Evolutionary conservation across 768 basidiomycete genomes (phyloP).

Genomic region (Hygrocybe coccinea): DNA sequence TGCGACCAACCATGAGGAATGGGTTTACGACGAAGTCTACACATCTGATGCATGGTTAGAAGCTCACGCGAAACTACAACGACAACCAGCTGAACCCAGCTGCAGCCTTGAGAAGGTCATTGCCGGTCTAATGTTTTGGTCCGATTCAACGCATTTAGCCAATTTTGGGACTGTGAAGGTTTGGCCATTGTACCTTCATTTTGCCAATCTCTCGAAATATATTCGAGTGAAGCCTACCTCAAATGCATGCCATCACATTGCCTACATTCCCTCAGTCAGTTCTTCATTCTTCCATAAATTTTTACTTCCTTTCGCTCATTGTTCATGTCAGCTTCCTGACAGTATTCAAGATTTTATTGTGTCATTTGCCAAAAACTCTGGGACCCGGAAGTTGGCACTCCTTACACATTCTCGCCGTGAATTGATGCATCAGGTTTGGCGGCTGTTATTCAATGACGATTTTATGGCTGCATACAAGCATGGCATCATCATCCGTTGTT

Average conservation of each 20-base stretch:
- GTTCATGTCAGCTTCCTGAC: slow-evolving; percentile 5
- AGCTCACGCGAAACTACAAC: slow-evolving; percentile 18
- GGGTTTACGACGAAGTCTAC: slow-evolving; percentile 16
- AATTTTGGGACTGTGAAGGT: slow-evolving; percentile 34
- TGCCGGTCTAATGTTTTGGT: slow-evolving; percentile 26
- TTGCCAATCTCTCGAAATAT: slow-evolving; percentile 42
- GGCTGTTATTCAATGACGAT: not conserved
- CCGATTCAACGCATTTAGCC: slow-evolving; percentile 31
- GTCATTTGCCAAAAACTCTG: not conserved
- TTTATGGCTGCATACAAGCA: slow-evolving; percentile 7
- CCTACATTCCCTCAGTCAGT: slow-evolving; percentile 37
- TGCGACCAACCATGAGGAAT: slow-evolving; percentile 15
- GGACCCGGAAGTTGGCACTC: not conserved
- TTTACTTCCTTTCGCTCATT: not conserved
- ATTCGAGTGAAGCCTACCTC: slow-evolving; percentile 23
- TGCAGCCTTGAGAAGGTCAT: slow-evolving; percentile 21
- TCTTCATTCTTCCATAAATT: not conserved
- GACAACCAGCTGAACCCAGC: slow-evolving; percentile 10
- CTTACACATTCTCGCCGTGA: slow-evolving; percentile 7
- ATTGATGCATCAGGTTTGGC: slow-evolving; percentile 11
- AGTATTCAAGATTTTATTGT: slow-evolving; percentile 2
- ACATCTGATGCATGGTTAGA: slow-evolving; percentile 14
- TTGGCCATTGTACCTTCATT: slow-evolving; percentile 41
- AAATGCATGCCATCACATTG: slow-evolving; percentile 30
- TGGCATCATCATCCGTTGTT: slow-evolving; percentile 6